Conservation (phyloP, 805 yeast species). For the Saccharomycopsis sp. region DNA sequence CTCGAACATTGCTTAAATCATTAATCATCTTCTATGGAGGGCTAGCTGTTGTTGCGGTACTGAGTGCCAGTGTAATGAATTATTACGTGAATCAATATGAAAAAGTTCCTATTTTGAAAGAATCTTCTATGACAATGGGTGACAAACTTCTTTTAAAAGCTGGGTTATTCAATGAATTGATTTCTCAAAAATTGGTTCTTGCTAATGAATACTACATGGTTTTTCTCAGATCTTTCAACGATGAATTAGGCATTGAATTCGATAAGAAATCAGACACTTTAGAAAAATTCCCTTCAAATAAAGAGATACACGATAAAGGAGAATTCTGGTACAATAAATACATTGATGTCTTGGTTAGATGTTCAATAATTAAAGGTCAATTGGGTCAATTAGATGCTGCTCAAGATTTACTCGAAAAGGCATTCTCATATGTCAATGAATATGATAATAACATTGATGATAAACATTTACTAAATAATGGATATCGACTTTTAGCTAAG, state of each 20-base stretch:
- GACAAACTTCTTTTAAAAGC: conserved; percentile 23
- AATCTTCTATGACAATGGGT: conserved; percentile 1
- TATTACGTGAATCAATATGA: conserved; percentile 19
- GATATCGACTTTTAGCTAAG: conserved; percentile 33
- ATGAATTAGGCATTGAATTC: conserved; percentile 26
- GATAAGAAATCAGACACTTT: conserved; percentile 23
- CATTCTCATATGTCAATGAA: conserved; percentile 29
- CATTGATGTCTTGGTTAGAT: conserved; percentile 34
- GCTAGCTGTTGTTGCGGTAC: conserved; percentile 9
- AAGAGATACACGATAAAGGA: conserved; percentile 24
- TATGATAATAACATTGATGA: conserved; percentile 20
- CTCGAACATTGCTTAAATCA: conserved; percentile 21
- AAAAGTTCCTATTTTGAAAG: conserved; percentile 10
- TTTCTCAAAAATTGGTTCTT: conserved; percentile 27
- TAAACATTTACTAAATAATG: conserved; percentile 19
- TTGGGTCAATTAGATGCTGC: conserved; percentile 26
- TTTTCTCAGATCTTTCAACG: conserved; percentile 29
- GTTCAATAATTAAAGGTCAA: conserved; percentile 31
- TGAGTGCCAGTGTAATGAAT: conserved; percentile 6
- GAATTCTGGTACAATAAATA: conserved; percentile 30
- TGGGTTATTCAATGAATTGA: conserved; percentile 35
- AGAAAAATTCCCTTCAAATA: conserved; percentile 24
- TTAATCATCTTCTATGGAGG: conserved; percentile 20
- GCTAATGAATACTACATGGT: conserved; percentile 32
- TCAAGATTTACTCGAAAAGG: conserved; percentile 26